Evolutionary conservation across 148 eudicot genomes (phyloP).

Genomic region (Chenopodium berlandieri): DNA sequence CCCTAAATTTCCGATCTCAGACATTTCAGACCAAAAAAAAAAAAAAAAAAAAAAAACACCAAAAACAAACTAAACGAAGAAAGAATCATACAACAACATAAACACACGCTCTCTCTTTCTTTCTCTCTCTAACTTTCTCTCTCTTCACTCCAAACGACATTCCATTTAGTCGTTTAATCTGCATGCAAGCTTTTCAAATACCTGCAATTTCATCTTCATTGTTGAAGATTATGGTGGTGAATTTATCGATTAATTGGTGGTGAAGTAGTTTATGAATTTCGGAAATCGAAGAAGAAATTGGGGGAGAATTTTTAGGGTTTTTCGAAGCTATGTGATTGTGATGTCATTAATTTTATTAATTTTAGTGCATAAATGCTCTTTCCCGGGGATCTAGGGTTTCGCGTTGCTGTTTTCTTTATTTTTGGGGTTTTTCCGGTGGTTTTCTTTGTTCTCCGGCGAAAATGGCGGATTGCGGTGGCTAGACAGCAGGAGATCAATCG

Average conservation of each 20-base stretch:
- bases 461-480: slow-evolving; percentile 59
- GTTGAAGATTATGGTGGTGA: neutral
- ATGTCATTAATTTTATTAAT: slow-evolving; percentile 25
- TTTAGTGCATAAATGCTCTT: slow-evolving; percentile 48
- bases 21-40: neutral
- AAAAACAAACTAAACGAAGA: too few relatives aligned
- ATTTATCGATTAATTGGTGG: neutral
- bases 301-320: slow-evolving; percentile 28
- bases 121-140: slow-evolving; percentile 1
- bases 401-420: slow-evolving; percentile 34
- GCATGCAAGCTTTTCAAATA: slow-evolving; percentile 23
- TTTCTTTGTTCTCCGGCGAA: slow-evolving; percentile 49
- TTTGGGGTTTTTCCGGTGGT: slow-evolving; percentile 36
- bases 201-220: slow-evolving; percentile 1
- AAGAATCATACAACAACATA: neutral
- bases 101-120: neutral
- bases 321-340: slow-evolving; percentile 20
- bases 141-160: slow-evolving; percentile 30
- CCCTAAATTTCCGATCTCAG: slow-evolving; percentile 32
- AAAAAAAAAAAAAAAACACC: neutral
- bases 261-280: slow-evolving; percentile 14
- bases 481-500: slow-evolving; percentile 67
- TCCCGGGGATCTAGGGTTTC: slow-evolving; percentile 72
- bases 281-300: neutral
- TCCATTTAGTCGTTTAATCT: slow-evolving; percentile 7